Conservation (phyloP, 345 rosid genomes). For the Murraya koenigii region DNA sequence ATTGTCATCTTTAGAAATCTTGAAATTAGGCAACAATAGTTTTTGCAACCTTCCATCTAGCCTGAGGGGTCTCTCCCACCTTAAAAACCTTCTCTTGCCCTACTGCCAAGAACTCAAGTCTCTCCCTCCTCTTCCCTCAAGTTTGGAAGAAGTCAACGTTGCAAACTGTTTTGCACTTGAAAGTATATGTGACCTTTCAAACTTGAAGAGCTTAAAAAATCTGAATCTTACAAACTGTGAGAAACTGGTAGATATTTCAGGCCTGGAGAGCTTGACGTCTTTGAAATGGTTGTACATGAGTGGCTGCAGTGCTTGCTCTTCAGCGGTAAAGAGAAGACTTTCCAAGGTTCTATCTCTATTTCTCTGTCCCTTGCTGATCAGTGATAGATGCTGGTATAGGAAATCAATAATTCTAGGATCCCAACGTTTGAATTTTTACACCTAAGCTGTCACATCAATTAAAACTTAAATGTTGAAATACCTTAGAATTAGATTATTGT, state of each 20-base stretch:
- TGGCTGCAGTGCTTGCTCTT: constrained; percentile 33
- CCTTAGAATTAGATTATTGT: no score
- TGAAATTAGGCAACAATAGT: constrained; percentile 37
- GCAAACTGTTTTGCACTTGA: constrained; percentile 42
- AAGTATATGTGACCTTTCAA: constrained; percentile 30
- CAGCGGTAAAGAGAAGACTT: constrained; percentile 34
- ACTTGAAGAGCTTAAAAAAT: constrained; percentile 18
- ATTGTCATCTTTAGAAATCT: constrained; percentile 30
- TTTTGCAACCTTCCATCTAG: constrained; percentile 50
- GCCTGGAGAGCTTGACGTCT: constrained; percentile 40
- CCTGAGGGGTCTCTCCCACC: constrained; percentile 38
- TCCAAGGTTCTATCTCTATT: constrained; percentile 34
- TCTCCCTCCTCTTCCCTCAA: constrained; percentile 51
- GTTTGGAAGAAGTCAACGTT: constrained; percentile 31
- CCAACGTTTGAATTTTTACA: no score
- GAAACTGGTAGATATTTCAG: constrained; percentile 41
- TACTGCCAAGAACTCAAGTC: constrained; percentile 34
- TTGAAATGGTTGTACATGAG: constrained; percentile 38
- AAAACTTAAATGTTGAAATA: no score
- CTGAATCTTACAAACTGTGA: constrained; percentile 44
- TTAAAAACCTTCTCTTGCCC: constrained; percentile 30
- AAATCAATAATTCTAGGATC: no score
- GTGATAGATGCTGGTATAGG: not conserved
- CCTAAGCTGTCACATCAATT: no score
- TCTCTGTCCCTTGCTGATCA: not conserved